Percentiles rank a stretch among this genome's conserved stretches.
These are phyloP conservation scores for Colletotrichum limetticola DNA, from an alignment of 2,329 filamentous ascomycete genomes.

Conservation along the genomic window DNA sequence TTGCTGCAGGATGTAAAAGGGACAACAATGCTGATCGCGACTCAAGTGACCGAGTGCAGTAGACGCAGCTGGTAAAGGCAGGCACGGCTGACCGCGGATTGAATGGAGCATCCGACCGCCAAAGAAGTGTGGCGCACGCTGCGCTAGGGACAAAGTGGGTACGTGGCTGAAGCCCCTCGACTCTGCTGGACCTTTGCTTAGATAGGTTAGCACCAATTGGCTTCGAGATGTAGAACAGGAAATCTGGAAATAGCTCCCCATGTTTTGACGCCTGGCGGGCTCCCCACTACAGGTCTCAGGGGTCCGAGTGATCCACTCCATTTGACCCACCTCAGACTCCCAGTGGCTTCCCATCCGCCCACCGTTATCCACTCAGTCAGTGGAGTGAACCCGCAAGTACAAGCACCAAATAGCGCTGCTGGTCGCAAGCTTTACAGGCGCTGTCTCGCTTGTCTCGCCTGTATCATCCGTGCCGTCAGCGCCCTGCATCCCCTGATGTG, in stretches of 20 bases:
- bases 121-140: background rate
- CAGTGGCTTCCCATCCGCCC: background rate
- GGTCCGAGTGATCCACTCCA: background rate
- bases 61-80: background rate
- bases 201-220: background rate
- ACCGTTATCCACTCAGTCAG: background rate
- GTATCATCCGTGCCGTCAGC: constrained; percentile 13
- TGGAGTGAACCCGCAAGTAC: background rate
- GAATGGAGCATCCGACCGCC: constrained; percentile 6
- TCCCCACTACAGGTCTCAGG: constrained; percentile 25
- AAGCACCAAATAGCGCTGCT: constrained; percentile 18
- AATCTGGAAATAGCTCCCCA: constrained; percentile 16
- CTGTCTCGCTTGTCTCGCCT: constrained; percentile 16
- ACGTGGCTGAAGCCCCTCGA: background rate
- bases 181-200: background rate
- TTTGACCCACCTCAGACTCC: background rate
- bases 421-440: constrained; percentile 21
- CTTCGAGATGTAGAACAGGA: background rate
- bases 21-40: constrained; percentile 5
- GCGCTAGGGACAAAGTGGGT: background rate
- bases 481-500: constrained; percentile 18
- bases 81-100: constrained; percentile 1
- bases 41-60: background rate
- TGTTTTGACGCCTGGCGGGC: constrained; percentile 2
- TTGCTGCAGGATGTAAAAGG: constrained; percentile 19